phyloP scores from a whole-genome alignment of 495 filamentous ascomycete species.

The Daldinia bambusicola region DNA sequence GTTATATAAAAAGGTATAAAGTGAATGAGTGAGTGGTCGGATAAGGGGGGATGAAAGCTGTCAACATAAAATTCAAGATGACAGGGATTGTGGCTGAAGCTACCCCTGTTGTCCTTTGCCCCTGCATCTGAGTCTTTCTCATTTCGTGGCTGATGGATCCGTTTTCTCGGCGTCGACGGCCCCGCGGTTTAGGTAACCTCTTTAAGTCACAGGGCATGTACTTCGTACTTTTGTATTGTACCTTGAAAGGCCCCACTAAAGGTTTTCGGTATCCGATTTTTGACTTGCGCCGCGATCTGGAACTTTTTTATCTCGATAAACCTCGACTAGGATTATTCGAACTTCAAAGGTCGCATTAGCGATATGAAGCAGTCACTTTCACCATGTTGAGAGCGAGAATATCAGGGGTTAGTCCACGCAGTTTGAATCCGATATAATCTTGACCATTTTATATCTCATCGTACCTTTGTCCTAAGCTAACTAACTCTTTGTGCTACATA shows the following conservation, averaged over 20 bases:
- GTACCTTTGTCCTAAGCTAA: conserved; percentile 19
- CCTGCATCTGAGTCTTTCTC: neutral
- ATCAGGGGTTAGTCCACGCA: conserved; percentile 30
- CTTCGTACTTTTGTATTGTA: too few species aligned
- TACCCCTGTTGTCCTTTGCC: conserved; percentile 28
- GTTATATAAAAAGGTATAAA: neutral
- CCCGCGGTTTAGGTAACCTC: neutral
- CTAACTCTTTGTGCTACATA: conserved; percentile 4
- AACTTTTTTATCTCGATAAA: conserved; percentile 25
- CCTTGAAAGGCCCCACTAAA: conserved; percentile 17
- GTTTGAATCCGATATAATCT: neutral
- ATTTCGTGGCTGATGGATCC: neutral
- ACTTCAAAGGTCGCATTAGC: conserved; percentile 39
- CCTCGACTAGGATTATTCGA: conserved; percentile 4
- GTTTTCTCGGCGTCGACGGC: conserved; percentile 1
- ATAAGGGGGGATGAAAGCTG: conserved; percentile 9
- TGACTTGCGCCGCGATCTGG: conserved; percentile 18
- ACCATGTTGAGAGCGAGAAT: conserved; percentile 48
- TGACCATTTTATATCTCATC: neutral
- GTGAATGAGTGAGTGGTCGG: neutral
- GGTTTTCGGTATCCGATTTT: conserved; percentile 10
- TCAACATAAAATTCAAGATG: conserved; percentile 16
- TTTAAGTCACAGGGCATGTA: too few species aligned
- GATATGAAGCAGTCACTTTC: conserved; percentile 23
- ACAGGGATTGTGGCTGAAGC: conserved; percentile 40